These are phyloP conservation scores for Centaurea solstitialis DNA, from an alignment of 129 eudicot genomes.

Conservation along the genomic window DNA sequence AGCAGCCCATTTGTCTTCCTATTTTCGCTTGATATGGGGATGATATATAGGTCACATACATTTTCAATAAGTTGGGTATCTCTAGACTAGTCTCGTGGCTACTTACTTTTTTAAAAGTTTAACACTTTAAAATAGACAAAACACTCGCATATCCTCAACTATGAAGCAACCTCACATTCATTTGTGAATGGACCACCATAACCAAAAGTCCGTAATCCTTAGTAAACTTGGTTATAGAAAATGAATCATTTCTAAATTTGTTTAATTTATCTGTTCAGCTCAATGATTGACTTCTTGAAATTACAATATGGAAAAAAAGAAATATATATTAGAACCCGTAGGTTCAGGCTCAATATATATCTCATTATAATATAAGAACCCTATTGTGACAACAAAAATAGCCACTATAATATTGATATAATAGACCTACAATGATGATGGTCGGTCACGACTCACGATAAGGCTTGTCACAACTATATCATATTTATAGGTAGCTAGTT, in stretches of 20 bases:
- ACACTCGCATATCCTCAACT: neutral
- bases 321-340: neutral
- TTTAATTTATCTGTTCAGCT: neutral
- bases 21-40: neutral
- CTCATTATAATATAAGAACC: neutral
- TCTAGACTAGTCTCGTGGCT: neutral
- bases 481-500: neutral
- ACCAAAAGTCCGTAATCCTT: neutral
- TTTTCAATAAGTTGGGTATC: constrained; percentile 1
- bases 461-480: neutral
- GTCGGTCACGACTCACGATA: neutral
- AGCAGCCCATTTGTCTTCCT: neutral
- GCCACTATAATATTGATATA: neutral
- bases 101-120: neutral
- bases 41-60: neutral
- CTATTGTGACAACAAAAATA: neutral
- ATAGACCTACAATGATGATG: neutral
- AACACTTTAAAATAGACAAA: constrained; percentile 3
- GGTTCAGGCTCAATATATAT: neutral
- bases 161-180: constrained; percentile 1
- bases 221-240: neutral
- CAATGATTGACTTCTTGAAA: neutral
- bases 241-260: neutral
- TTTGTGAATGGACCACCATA: constrained; percentile 18
- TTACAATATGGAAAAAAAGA: neutral